These are phyloP conservation scores for Ophiostoma ulmi DNA, from an alignment of 2,329 filamentous ascomycete species.

Conservation along the genomic window DNA sequence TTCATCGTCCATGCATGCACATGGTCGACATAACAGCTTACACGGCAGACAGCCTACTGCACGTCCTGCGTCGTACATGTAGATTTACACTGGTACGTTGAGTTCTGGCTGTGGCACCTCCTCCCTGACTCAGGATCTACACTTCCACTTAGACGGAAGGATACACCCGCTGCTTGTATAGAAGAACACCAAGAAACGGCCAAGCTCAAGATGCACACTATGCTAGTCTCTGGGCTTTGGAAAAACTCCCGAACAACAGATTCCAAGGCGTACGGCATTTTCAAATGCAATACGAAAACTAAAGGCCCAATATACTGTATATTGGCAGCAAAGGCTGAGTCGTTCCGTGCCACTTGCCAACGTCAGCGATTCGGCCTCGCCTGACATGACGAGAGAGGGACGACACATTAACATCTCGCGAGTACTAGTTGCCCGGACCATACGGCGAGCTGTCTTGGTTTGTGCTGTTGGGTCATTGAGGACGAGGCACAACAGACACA, in stretches of 20 bases:
- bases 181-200: neutral
- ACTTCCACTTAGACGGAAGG: constrained; percentile 8
- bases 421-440: neutral
- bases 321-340: neutral
- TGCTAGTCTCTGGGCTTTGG: neutral
- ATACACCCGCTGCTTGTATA: neutral
- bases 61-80: constrained; percentile 1
- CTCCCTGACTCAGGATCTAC: neutral
- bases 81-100: neutral
- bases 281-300: neutral
- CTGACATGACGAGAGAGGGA: neutral
- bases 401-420: neutral
- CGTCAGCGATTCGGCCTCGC: neutral
- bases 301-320: neutral
- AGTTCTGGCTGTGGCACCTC: neutral
- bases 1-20: too few relatives aligned
- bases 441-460: neutral
- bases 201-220: neutral
- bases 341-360: neutral
- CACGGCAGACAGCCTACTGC: neutral
- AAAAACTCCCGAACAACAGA: neutral
- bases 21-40: neutral
- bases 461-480: neutral
- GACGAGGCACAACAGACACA: neutral
- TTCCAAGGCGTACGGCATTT: neutral